Percentiles rank a stretch among this genome's conserved stretches.
Evolutionary conservation across 257 asterid genomes (phyloP).

Genomic region (Dorcoceras hygrometricum): DNA sequence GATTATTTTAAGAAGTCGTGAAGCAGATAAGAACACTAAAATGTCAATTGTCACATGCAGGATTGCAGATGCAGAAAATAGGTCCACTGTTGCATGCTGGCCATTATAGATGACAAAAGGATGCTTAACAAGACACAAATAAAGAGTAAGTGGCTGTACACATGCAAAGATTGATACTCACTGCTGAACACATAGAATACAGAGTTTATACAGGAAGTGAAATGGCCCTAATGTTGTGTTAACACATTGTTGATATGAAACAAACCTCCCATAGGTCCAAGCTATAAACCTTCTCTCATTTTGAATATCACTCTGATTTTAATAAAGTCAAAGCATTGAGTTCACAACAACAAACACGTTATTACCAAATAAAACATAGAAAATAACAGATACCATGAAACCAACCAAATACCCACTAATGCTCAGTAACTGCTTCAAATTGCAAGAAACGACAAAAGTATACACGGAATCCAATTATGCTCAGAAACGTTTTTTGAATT

Average conservation of each 20-base stretch:
- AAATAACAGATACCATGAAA: slow-evolving; percentile 12
- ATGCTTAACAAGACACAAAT: slow-evolving; percentile 11
- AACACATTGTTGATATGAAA: too few relatives aligned
- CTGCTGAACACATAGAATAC: background rate
- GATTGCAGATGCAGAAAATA: background rate
- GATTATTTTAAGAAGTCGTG: slow-evolving; percentile 15
- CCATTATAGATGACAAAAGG: slow-evolving; percentile 12
- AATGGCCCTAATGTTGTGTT: too few relatives aligned
- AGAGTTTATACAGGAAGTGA: background rate
- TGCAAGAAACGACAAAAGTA: too few relatives aligned
- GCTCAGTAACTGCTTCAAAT: background rate
- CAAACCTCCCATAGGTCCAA: slow-evolving; percentile 36
- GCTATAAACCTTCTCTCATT: slow-evolving; percentile 38
- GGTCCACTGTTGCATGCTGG: slow-evolving; percentile 18
- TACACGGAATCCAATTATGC: background rate
- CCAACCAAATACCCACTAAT: background rate
- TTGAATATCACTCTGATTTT: slow-evolving; percentile 35
- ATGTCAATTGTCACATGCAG: slow-evolving; percentile 20
- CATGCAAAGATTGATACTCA: background rate
- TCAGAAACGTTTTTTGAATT: slow-evolving; percentile 1
- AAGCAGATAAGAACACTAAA: slow-evolving; percentile 8
- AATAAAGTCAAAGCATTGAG: slow-evolving; percentile 33
- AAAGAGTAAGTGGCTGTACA: slow-evolving; percentile 6
- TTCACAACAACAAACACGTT: slow-evolving; percentile 11
- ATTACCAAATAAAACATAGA: background rate